These are phyloP conservation scores for Chrysoporthe austroafricana DNA, from an alignment of 2,329 filamentous ascomycete genomes.

Conservation along the genomic window DNA sequence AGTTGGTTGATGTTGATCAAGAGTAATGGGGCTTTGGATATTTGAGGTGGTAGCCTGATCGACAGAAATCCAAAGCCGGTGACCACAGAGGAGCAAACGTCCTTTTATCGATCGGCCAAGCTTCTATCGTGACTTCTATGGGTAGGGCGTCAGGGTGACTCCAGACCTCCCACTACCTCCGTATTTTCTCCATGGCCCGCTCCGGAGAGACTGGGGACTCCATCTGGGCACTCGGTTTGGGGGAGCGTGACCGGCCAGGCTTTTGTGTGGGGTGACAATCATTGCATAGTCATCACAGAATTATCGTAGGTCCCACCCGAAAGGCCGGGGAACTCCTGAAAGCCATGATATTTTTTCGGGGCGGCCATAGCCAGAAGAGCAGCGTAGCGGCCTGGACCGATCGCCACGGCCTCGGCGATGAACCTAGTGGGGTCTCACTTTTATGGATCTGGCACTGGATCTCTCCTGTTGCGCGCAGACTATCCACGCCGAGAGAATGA, in stretches of 20 bases:
- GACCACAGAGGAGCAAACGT: constrained; percentile 10
- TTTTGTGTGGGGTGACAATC: constrained; percentile 29
- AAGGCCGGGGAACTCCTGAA: constrained; percentile 23
- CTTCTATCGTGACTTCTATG: constrained; percentile 26
- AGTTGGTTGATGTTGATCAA: background rate
- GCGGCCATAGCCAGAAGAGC: constrained; percentile 12
- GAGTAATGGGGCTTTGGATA: constrained; percentile 7
- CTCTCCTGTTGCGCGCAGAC: constrained; percentile 24
- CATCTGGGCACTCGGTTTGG: constrained; percentile 20
- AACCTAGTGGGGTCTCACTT: constrained; percentile 23
- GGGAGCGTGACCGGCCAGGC: constrained; percentile 25
- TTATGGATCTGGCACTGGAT: constrained; percentile 28
- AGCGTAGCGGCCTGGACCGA: constrained; percentile 21
- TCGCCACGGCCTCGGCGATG: constrained; percentile 27
- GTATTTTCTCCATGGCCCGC: constrained; percentile 27
- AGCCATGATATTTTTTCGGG: constrained; percentile 15
- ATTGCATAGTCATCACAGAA: constrained; percentile 23
- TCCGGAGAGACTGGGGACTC: constrained; percentile 25
- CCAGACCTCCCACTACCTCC: constrained; percentile 26
- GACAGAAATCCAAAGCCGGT: constrained; percentile 17
- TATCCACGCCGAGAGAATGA: constrained; percentile 27
- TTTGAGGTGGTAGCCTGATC: constrained; percentile 24
- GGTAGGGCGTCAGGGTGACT: constrained; percentile 27
- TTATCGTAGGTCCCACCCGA: constrained; percentile 13
- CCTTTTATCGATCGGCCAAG: constrained; percentile 26